A percentile compares a stretch with the other conserved stretches of the same genome.
These are phyloP conservation scores for Alloteropsis semialata DNA, from an alignment of 176 grass and related monocot genomes.

Conservation along the genomic window DNA sequence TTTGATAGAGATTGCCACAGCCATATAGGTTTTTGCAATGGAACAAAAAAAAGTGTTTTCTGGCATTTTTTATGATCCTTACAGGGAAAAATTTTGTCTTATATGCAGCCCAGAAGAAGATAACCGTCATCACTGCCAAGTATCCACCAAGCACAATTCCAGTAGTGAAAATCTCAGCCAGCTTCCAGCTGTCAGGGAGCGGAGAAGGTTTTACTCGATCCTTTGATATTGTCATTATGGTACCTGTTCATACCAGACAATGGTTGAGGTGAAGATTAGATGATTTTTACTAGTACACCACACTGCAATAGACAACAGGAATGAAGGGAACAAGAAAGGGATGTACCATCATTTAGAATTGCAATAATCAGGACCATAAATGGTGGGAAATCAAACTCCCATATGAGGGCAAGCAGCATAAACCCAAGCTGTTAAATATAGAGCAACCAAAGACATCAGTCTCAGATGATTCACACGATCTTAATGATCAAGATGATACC, in stretches of 20 bases:
- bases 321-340: not conserved
- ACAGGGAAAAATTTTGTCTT: constrained; percentile 71
- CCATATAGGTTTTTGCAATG: not conserved
- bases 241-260: constrained; percentile 33
- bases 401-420: constrained; percentile 70
- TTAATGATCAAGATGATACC: not conserved
- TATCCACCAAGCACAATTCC: constrained; percentile 68
- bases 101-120: constrained; percentile 73
- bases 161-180: constrained; percentile 64
- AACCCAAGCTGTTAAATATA: constrained; percentile 62
- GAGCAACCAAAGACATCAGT: not conserved
- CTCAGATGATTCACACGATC: not conserved
- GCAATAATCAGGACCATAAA: constrained; percentile 69
- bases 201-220: constrained; percentile 72
- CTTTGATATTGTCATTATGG: constrained; percentile 87
- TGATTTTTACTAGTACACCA: not conserved
- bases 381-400: constrained; percentile 72
- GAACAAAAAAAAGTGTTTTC: not conserved
- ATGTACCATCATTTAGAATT: constrained; percentile 68
- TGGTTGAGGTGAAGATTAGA: not conserved
- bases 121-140: constrained; percentile 63
- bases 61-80: not conserved
- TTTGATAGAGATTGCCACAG: not conserved
- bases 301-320: not conserved
- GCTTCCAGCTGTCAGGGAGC: constrained; percentile 65